These are phyloP conservation scores for Mycena vulgaris DNA, from an alignment of 768 basidiomycete genomes.

Conservation along the genomic window DNA sequence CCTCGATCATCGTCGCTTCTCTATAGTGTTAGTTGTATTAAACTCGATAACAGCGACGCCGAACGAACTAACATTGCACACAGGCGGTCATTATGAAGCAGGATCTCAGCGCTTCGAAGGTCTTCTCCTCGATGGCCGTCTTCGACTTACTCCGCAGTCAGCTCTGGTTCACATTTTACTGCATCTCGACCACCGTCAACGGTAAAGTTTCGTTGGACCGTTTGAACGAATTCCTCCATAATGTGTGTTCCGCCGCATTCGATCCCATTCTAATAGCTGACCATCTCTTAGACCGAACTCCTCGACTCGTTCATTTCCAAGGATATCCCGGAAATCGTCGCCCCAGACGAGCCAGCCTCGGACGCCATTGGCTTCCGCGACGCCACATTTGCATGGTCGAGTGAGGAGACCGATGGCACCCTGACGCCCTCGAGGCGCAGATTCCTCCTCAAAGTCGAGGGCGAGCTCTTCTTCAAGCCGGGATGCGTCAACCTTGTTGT, in stretches of 20 bases:
- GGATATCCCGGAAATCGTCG: not conserved
- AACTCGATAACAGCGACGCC: too few relatives aligned
- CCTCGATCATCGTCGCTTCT: too few relatives aligned
- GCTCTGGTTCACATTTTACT: conserved; percentile 55
- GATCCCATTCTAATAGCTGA: conserved; percentile 36
- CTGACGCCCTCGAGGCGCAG: conserved; percentile 44
- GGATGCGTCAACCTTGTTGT: conserved; percentile 59
- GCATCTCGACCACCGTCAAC: conserved; percentile 43
- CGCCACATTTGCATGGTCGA: conserved; percentile 34
- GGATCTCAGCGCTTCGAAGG: conserved; percentile 57
- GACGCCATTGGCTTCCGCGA: conserved; percentile 34
- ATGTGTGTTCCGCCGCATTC: conserved; percentile 46
- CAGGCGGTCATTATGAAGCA: conserved; percentile 17
- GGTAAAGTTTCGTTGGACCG: conserved; percentile 79
- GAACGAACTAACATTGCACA: too few relatives aligned
- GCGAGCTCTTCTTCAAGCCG: conserved; percentile 59
- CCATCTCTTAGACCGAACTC: conserved; percentile 58
- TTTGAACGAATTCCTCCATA: conserved; percentile 56
- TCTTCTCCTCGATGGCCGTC: conserved; percentile 69
- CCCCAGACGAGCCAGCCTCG: not conserved
- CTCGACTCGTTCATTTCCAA: conserved; percentile 49
- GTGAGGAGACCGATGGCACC: conserved; percentile 37
- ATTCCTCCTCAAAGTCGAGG: conserved; percentile 57
- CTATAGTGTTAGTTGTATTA: too few relatives aligned
- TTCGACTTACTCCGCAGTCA: conserved; percentile 74